Conservation (phyloP, 2,329 filamentous ascomycete species). For the Arthrobotrys conoides region DNA sequence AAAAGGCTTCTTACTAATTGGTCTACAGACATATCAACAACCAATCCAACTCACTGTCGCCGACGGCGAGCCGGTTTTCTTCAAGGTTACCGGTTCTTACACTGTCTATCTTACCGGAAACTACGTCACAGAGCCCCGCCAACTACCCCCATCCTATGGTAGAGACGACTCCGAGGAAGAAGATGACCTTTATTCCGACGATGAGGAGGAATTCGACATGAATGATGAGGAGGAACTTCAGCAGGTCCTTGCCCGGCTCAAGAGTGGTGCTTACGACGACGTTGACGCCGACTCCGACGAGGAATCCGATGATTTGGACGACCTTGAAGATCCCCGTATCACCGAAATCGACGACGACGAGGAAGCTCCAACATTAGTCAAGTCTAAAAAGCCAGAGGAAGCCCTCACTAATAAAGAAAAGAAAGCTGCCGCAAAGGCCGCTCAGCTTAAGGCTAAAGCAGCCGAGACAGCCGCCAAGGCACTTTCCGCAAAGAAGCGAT, state of each 20-base stretch:
- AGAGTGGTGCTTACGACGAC: slow-evolving; percentile 41
- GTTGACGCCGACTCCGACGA: slow-evolving; percentile 71
- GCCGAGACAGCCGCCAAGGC: slow-evolving; percentile 68
- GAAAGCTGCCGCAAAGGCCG: slow-evolving; percentile 67
- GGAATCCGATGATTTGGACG: slow-evolving; percentile 83
- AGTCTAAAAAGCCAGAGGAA: slow-evolving; percentile 68
- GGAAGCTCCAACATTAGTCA: slow-evolving; percentile 75
- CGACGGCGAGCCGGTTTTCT: slow-evolving; percentile 91
- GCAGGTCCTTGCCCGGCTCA: slow-evolving; percentile 36
- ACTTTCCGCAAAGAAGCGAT: slow-evolving; percentile 80
- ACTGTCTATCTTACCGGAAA: slow-evolving; percentile 94
- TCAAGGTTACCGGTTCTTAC: slow-evolving; percentile 90
- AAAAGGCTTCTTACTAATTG: slow-evolving; percentile 31
- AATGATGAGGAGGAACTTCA: slow-evolving; percentile 68
- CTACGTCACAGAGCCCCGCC: slow-evolving; percentile 79
- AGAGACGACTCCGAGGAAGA: slow-evolving; percentile 72
- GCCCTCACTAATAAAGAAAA: slow-evolving; percentile 73
- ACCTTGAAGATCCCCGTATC: slow-evolving; percentile 82
- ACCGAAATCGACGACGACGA: slow-evolving; percentile 77
- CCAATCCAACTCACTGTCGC: slow-evolving; percentile 91
- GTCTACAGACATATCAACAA: slow-evolving; percentile 87
- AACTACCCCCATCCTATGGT: slow-evolving; percentile 69
- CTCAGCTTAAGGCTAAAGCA: slow-evolving; percentile 72
- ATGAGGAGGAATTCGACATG: slow-evolving; percentile 64
- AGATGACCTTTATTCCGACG: slow-evolving; percentile 74